These are phyloP conservation scores for Pseudotulostoma volvatum DNA, from an alignment of 495 filamentous ascomycete genomes.

Conservation along the genomic window DNA sequence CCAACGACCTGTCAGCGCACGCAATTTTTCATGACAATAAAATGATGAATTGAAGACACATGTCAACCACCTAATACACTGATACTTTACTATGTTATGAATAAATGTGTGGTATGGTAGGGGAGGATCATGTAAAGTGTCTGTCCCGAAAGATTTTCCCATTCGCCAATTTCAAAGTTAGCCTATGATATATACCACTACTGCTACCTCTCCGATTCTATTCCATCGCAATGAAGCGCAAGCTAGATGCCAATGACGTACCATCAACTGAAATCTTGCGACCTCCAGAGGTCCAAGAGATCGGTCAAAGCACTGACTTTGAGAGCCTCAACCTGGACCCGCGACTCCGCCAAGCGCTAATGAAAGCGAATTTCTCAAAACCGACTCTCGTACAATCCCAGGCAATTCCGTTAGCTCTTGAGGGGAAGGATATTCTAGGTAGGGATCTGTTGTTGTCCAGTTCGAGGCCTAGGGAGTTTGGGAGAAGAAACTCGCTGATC, in stretches of 20 bases:
- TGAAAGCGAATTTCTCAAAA: constrained; percentile 63
- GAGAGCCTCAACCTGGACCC: constrained; percentile 57
- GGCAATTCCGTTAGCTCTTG: constrained; percentile 78
- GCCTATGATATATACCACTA: no score
- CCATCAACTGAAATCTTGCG: constrained; percentile 27
- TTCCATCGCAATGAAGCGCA: constrained; percentile 40
- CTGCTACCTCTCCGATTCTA: no score
- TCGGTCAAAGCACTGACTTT: constrained; percentile 17
- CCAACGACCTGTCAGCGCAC: no score
- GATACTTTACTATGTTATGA: no score
- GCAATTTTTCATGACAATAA: no score
- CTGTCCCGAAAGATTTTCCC: no score
- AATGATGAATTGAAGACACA: no score
- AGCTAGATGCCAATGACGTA: constrained; percentile 42
- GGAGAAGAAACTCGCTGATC: constrained; percentile 1
- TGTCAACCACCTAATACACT: no score
- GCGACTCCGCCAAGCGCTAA: constrained; percentile 70
- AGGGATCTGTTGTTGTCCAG: constrained; percentile 2
- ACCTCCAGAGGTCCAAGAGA: constrained; percentile 7
- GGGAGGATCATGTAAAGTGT: no score
- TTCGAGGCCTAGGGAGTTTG: not conserved
- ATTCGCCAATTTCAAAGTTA: no score
- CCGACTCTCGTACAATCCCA: constrained; percentile 76
- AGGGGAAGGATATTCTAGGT: constrained; percentile 80
- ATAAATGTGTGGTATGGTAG: no score